Base-by-base conservation (phyloP, 2,329 filamentous ascomycete genomes). In the Lachnellula suecica region DNA sequence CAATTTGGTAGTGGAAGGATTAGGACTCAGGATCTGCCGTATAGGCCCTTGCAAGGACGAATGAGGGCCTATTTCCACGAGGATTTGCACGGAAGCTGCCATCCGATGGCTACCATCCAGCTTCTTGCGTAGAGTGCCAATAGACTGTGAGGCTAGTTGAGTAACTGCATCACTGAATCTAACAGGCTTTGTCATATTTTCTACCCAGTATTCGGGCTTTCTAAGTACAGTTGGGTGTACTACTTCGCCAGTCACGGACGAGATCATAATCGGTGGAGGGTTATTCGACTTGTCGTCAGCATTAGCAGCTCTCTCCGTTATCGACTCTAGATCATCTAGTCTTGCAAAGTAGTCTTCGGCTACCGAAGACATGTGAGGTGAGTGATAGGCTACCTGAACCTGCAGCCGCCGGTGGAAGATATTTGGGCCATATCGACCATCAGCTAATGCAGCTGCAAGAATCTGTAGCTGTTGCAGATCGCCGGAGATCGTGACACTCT, bases 1-100 rank as follows among this genome's bases (percentile, higher is more conserved):
- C 78, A 76, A 19, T 79, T 76, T 5, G 78, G 61, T 3, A 87
- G 74, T 0, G 34, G n/a, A 37, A 5, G 8, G 71, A 70, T 70
- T 6, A 25, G 2, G 35, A 17, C 17, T 54, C 47, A 24, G 40
- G n/a, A n/a, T 74, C 17, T 66, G 50, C 0, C 49, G 47, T 10
- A 65, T 56, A 5, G 70, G 69, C 0, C 64, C 65, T 4, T 51
- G 54, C 0, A 73, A 54, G 0, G 66, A 60, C 3, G 63, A 55
- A 50, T 73, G 70, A 1, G 70, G 66, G 0, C 71, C 69, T 10
- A 70, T 44, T 44, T 69, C 68, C 6, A 54, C 11, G 4, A 60
- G 22, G 19, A 51, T 24, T 34, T 42, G 38, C 47, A 27, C 34
- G 17, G 13, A 49, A 22, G 5, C 20, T 34, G 38, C 7, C 20